Base-by-base conservation (phyloP, 768 basidiomycete genomes). In the Collybiopsis luxurians region DNA sequence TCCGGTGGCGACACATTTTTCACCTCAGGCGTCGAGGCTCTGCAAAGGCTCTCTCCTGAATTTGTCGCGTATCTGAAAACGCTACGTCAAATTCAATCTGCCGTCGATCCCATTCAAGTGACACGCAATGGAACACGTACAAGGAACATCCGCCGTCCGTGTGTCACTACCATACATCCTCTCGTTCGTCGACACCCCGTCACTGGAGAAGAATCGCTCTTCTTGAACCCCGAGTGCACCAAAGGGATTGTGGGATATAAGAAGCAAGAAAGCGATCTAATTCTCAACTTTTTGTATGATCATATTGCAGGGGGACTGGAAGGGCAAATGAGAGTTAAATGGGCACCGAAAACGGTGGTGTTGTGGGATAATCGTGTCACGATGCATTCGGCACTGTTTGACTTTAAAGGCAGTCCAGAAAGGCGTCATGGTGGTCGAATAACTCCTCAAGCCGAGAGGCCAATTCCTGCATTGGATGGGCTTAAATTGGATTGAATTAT, bases 201-300 rank as follows among this genome's bases (percentile, higher is more conserved):
- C 24, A 86, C 85, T 0, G 83, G 83, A 19, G 76, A 82, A 52
- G 84, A 86, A 65, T 79, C 81, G 1, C 70, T 85, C 56, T 87
- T 79, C 61, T 80, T 87, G 56, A 85, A 85, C 70, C 75, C 71
- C 54, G 79, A 83, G 54, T 85, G 85, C 74, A 79, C 82, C 0
- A 68, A 65, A 40, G 69, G 76, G 53, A 86, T 87, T 53, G 74
- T 83, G 15, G 84, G 83, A 23, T 69, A 85, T 54, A 86, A 85
- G 74, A 65, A 70, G 34, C 81, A 85, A 61, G 83, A 85, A 66
- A 81, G 78, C 6, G 81, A 79, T 49, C 69, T 67, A 27, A 74
- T 81, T 42, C 64, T 80, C 43, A 75, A 74, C 59, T 75, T 79
- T 64, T 64, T 79, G 43, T 79, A 77, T 57, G 73, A 79, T 58